These are phyloP conservation scores for Fistulina hepatica DNA, from an alignment of 1,284 basidiomycete species.

Conservation along the genomic window DNA sequence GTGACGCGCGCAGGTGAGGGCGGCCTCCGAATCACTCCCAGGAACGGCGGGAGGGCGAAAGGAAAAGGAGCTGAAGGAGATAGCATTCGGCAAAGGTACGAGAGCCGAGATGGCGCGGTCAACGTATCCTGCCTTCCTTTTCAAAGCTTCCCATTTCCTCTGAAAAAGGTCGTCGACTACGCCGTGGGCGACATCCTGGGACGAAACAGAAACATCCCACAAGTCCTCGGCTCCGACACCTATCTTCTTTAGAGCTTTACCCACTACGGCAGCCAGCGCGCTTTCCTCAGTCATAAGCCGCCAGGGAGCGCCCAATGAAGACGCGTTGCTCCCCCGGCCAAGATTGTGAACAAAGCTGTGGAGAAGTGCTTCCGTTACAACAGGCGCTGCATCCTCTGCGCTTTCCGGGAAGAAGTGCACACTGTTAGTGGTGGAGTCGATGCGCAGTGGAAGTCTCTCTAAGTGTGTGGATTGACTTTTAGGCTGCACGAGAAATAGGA, in stretches of 20 bases:
- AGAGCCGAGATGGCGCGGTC: neutral
- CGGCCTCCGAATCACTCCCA: neutral
- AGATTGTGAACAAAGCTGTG: no score
- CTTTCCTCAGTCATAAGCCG: neutral
- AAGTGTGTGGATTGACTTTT: constrained; percentile 5
- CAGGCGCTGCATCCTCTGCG: constrained; percentile 20
- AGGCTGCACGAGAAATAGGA: constrained; percentile 11
- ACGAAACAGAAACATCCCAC: neutral
- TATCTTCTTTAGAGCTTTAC: neutral
- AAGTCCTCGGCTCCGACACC: neutral
- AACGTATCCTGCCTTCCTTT: neutral
- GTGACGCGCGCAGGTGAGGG: neutral
- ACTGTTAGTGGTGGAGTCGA: constrained; percentile 6
- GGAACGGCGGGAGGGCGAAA: neutral
- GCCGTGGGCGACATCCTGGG: neutral
- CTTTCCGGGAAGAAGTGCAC: constrained; percentile 23
- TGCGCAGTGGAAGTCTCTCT: constrained; percentile 7
- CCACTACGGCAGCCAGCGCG: neutral
- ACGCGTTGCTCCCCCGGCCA: no score
- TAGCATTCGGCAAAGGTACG: neutral
- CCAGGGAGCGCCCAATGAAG: no score
- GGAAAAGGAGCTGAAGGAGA: neutral
- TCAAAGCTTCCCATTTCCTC: neutral
- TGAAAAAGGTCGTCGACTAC: neutral
- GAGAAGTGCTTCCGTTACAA: constrained; percentile 22